Evolutionary conservation across 768 basidiomycete genomes (phyloP), one percentile per base, ranked within the genome.

Genomic region (Pleurotus platypus): DNA sequence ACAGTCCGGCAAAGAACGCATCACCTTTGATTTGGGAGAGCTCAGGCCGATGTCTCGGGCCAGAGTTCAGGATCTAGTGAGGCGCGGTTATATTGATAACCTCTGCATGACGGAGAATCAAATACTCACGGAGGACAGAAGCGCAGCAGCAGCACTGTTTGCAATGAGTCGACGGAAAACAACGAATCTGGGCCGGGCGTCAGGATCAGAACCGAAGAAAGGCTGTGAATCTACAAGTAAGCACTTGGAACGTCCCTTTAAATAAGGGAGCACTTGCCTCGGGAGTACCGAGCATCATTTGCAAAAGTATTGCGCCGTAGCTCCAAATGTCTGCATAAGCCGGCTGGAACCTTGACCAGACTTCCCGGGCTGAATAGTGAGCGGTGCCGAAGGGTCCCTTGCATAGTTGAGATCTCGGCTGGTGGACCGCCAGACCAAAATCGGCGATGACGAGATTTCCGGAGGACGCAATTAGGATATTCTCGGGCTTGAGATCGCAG

Each of bases 371-470:
- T 9, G 38, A 54, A 26, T 40, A 54, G 7, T 24, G 16, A n/a
- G 51, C 12, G 9, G 51, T 49, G 4, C 35, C 11, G 8, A 16
- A 49, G 20, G 46, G n/a, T 7, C 27, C 26, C 16, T 45, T 1
- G 39, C 42, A 30, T 37, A 12, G 6, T 2, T 8, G 16, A 15
- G 24, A 5, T 39, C 49, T 20, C 16, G 4, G 26, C 20, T 42
- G 20, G 26, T 56, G 15, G 57, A 30, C 1, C 1, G 51, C 51
- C 4, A 60, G 37, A 5, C 63, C 63, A 38, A 64, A 64, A 57
- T 64, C 63, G 3, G 59, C 61, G 26, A 64, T 42, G 47, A 45
- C 57, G 20, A 64, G 38, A 22, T 64, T 62, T 2, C 62, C 63
- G 2, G 57, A 49, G 8, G 63, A 56, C 1, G 62, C 43, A 27